A percentile compares a stretch with the other conserved stretches of the same genome.
Conservation (phyloP, 169 alveolate genomes). For the Plasmodium vinckei region DNA sequence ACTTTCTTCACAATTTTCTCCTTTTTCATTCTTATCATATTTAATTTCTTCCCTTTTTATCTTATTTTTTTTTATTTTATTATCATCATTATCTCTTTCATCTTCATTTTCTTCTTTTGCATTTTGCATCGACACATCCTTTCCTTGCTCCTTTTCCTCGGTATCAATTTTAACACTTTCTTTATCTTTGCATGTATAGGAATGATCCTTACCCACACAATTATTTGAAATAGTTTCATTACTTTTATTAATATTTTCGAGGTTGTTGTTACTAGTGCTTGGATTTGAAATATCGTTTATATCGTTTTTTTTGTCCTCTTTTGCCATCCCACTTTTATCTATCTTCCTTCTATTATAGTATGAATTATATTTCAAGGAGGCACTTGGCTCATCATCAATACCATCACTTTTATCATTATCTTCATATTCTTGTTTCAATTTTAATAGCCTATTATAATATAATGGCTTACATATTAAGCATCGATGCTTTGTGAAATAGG, state of each 20-base stretch:
- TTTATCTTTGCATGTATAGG: background rate
- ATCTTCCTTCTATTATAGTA: constrained; percentile 35
- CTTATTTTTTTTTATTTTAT: constrained; percentile 8
- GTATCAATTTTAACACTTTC: background rate
- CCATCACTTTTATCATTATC: constrained; percentile 1
- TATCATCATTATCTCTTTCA: background rate
- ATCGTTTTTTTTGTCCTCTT: background rate
- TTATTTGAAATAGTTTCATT: background rate
- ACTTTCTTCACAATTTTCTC: background rate
- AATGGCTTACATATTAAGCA: constrained; percentile 69
- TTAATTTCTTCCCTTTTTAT: constrained; percentile 3
- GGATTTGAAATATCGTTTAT: background rate
- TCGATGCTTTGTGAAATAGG: constrained; percentile 54
- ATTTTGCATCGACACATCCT: no score
- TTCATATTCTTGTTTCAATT: constrained; percentile 5
- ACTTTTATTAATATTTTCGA: background rate
- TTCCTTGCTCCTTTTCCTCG: constrained; percentile 14
- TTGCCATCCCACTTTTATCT: constrained; percentile 13
- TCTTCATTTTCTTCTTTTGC: no score
- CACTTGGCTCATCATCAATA: constrained; percentile 19
- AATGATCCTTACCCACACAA: no score
- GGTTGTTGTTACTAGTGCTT: background rate
- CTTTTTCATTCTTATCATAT: constrained; percentile 15
- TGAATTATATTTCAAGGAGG: constrained; percentile 19
- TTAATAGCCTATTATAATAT: constrained; percentile 17